A percentile compares a stretch with the other conserved stretches of the same genome.
These are phyloP conservation scores for Calonectria honghensis DNA, from an alignment of 2,329 filamentous ascomycete species.

Conservation along the genomic window DNA sequence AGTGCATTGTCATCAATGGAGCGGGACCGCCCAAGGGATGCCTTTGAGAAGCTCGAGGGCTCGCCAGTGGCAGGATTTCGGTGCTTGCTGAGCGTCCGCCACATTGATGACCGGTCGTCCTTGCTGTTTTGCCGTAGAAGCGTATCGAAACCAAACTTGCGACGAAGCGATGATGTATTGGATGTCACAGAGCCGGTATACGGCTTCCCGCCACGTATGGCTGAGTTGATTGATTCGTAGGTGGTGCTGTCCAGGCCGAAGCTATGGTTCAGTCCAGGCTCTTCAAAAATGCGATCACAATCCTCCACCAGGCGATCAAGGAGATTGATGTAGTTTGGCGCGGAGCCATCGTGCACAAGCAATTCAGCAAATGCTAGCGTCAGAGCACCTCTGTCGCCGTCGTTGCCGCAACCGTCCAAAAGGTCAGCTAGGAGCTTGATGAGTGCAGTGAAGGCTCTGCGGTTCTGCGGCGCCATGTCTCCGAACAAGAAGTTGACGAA, in stretches of 20 bases:
- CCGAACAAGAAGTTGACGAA: constrained; percentile 79
- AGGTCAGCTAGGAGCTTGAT: constrained; percentile 91
- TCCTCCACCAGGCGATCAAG: constrained; percentile 93
- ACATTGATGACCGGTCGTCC: constrained; percentile 84
- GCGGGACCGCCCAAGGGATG: constrained; percentile 80
- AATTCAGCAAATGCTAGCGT: constrained; percentile 93
- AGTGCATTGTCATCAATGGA: constrained; percentile 83
- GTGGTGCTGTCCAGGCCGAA: constrained; percentile 63
- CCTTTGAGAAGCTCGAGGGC: constrained; percentile 79
- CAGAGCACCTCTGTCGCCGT: constrained; percentile 90
- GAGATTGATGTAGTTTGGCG: constrained; percentile 90
- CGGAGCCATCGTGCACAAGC: constrained; percentile 84
- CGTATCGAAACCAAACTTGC: constrained; percentile 87
- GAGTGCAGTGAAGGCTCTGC: constrained; percentile 86
- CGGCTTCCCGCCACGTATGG: constrained; percentile 73
- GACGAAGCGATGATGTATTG: constrained; percentile 89
- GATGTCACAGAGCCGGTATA: constrained; percentile 86
- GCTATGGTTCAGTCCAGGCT: constrained; percentile 67
- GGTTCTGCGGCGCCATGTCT: constrained; percentile 81
- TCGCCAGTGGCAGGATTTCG: constrained; percentile 77
- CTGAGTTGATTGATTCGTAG: constrained; percentile 77
- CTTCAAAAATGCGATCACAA: constrained; percentile 90
- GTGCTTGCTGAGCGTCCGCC: constrained; percentile 92
- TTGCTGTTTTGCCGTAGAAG: constrained; percentile 88
- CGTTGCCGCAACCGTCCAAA: constrained; percentile 91